Percentiles rank a stretch among this genome's conserved stretches.
Evolutionary conservation across 2,329 filamentous ascomycete genomes (phyloP).

Genomic region (Phialophora expanda): DNA sequence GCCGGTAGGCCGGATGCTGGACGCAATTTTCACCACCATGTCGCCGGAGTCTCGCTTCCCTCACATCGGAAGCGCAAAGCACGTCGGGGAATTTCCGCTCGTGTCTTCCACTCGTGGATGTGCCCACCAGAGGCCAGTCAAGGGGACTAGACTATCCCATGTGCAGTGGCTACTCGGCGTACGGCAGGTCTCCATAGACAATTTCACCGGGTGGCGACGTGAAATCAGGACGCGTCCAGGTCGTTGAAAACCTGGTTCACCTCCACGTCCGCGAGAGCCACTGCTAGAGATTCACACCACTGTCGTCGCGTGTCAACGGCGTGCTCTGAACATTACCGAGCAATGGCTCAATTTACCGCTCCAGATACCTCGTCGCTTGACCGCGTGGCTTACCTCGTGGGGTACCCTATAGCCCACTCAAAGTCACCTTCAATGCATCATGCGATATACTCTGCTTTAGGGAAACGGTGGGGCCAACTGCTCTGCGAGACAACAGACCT

Average conservation of each 20-base stretch:
- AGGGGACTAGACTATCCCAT: background rate
- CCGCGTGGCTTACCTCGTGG: constrained; percentile 61
- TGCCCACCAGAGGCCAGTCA: background rate
- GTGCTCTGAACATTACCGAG: background rate
- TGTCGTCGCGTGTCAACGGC: background rate
- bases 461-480: constrained; percentile 59
- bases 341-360: constrained; percentile 23
- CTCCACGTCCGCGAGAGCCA: background rate
- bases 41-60: background rate
- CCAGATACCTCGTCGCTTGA: constrained; percentile 47
- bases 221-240: background rate
- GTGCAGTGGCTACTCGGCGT: background rate
- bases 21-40: background rate
- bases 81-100: background rate
- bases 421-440: constrained; percentile 61
- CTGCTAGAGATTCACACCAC: background rate
- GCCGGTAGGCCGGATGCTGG: background rate
- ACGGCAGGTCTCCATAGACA: background rate
- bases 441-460: constrained; percentile 59
- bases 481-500: constrained; percentile 40
- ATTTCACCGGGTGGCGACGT: background rate
- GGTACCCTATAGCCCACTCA: constrained; percentile 62
- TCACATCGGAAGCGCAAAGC: background rate
- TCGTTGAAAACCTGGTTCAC: background rate
- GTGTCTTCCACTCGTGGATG: background rate